A percentile compares a stretch with the other conserved stretches of the same genome.
These are phyloP conservation scores for Theileria luwenshuni DNA, from an alignment of 169 alveolate genomes.

Conservation along the genomic window DNA sequence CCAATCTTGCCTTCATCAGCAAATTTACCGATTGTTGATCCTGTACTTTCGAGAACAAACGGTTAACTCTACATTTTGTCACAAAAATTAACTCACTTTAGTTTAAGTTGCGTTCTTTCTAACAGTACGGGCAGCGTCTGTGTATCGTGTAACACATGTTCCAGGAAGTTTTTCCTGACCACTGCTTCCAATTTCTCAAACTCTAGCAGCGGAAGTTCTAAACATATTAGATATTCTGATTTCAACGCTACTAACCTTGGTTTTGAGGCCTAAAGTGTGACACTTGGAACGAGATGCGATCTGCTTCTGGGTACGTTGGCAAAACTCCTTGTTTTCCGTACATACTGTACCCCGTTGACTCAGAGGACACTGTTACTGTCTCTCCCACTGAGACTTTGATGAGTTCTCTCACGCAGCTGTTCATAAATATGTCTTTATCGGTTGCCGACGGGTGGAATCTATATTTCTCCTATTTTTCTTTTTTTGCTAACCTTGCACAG, in stretches of 20 bases:
- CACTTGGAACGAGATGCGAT: conserved; percentile 48
- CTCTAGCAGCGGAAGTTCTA: conserved; percentile 38
- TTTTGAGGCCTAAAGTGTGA: conserved; percentile 59
- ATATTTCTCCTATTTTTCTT: background rate
- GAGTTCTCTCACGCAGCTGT: conserved; percentile 64
- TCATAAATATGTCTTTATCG: conserved; percentile 48
- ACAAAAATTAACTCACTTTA: conserved; percentile 31
- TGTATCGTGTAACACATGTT: conserved; percentile 60
- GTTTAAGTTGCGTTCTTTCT: conserved; percentile 29
- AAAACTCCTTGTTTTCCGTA: conserved; percentile 3
- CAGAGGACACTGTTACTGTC: conserved; percentile 54
- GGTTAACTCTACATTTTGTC: conserved; percentile 24
- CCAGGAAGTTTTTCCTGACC: conserved; percentile 26
- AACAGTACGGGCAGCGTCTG: conserved; percentile 44
- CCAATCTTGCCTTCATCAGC: conserved; percentile 54
- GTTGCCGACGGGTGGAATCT: conserved; percentile 60
- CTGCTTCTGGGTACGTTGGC: conserved; percentile 48
- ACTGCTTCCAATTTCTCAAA: conserved; percentile 46
- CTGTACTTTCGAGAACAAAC: conserved; percentile 6
- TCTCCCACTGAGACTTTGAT: conserved; percentile 57
- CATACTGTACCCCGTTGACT: conserved; percentile 6
- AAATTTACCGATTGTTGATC: conserved; percentile 39
- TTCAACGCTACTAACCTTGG: conserved; percentile 19
- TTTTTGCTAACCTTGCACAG: conserved; percentile 43
- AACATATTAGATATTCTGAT: background rate